Evolutionary conservation across 1,284 basidiomycete species (phyloP), one percentile per base, ranked within the genome.

Genomic region (Papiliotrema nemorosa): DNA sequence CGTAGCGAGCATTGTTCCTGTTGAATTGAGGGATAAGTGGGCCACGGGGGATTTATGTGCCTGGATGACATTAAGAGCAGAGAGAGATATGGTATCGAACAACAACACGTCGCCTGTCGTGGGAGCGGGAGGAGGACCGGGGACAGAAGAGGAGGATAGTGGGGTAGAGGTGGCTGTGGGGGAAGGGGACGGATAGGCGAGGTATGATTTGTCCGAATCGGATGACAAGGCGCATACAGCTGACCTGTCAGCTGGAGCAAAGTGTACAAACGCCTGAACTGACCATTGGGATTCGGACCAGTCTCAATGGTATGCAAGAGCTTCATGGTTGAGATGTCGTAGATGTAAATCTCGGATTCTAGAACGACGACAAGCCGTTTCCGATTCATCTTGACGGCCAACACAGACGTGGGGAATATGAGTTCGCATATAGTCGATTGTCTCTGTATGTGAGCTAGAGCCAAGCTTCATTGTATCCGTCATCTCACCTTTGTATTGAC

Each of bases 361-460:
- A 98, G 82, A 6, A 98, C 88, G 55, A 98, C 94, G 33, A 97
- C 89, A 21, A 99, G 82, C 0, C 92, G 87, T 76, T 96, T 92
- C 50, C 96, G 82, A 77, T 99, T 98, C 67, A 99, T 82, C 77
- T 96, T 97, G 70, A 98, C 93, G 5, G 89, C 85, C 25, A 97
- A 82, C 53, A 99, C 93, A 1, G 91, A 90, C 1, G 91, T 92
- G 0, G 94, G 94, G 72, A 98, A 99, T 16, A 94, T 82, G 20
- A 98, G 84, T 70, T 98, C 94, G 82, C 96, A 98, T 58, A 99
- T 99, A 79, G 93, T 94, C 20, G 90, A 94, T 81, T 97, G 90
- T 26, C 94, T 85, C 89, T 97, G 66, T 5, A 26, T 12, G 37
- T 37, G 18, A 47, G 42, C 38, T 18, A 20, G 18, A 2, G 43